Evolutionary conservation across 257 asterid species (phyloP).

Genomic region (Fraxinus anomala): DNA sequence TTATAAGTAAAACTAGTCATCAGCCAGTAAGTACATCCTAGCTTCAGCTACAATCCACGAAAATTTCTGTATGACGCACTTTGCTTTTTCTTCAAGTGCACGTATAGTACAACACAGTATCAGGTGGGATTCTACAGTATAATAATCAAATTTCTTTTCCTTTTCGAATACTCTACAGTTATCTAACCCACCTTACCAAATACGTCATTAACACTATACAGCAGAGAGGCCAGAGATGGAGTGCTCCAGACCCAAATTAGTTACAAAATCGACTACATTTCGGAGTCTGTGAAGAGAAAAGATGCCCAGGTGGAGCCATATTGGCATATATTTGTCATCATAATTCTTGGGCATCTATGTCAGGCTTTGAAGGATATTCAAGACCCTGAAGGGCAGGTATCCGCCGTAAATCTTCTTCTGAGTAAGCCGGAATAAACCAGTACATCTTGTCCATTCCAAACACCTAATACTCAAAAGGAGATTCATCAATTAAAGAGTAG

Average conservation of each 20-base stretch:
- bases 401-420: conserved; percentile 63
- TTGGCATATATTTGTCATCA: conserved; percentile 11
- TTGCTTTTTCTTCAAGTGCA: not conserved
- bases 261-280: not conserved
- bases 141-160: not conserved
- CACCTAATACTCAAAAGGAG: conserved; percentile 38
- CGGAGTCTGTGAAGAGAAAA: not conserved
- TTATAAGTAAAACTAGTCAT: conserved; percentile 10
- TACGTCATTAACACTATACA: not conserved
- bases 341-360: conserved; percentile 49
- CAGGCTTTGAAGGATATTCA: conserved; percentile 68
- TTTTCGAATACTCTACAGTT: not conserved
- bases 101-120: not conserved
- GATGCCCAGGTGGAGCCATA: not conserved
- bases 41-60: not conserved
- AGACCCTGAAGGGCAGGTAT: conserved; percentile 72
- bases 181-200: not conserved
- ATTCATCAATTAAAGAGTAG: not conserved
- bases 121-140: not conserved
- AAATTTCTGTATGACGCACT: conserved; percentile 1
- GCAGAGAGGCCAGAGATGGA: not conserved
- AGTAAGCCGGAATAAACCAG: conserved; percentile 63
- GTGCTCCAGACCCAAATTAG: not conserved
- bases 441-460: conserved; percentile 60
- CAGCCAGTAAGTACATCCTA: not conserved